Evolutionary conservation across 1,284 basidiomycete species (phyloP), one percentile per base, ranked within the genome.

Genomic region (Ganoderma lingzhi): DNA sequence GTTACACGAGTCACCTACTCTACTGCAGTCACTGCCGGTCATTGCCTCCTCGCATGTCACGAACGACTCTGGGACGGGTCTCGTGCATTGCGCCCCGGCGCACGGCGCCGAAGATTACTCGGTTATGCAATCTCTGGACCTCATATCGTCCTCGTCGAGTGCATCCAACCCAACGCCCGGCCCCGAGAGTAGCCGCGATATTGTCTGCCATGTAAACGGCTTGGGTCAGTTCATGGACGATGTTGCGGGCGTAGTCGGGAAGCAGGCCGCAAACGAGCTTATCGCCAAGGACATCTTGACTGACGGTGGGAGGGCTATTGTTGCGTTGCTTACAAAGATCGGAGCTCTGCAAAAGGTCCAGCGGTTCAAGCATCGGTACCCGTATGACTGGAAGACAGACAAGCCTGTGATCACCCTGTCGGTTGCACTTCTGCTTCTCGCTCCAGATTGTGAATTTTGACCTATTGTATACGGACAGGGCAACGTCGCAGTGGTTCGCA

Each of bases 401-500:
- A 85, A 95, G 77, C 97, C 97, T 0, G 91, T 99, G 74, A 96
- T 99, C 71, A 88, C 96, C 63, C 92, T 92, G 94, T 95, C 77
- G 71, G 88, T 82, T 28, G 61, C 23, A 28, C 41, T 15, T 35
- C 44, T 56, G 37, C 17, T 2, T 39, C 17, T 3, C 3, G 19
- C 15, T 15, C 28, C 59, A 8, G 55, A 48, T 39, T 59, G 45
- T 2, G 9, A 32, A 35, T 39, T 0, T 23, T 65, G 35, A 63
- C 51, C 14, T 35, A 3, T 32, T 23, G 3, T 14, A 6, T 6
- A 14, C 10, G 8, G 64, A 9, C 73, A 96, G 96, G n/a, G 95
- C 97, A 0, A 99, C 97, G 1, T 96, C 95, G 0, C 97, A 99
- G 76, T 99, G 97, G 97, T 99, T 99, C 77, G 95, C 96, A 0